Percentiles rank a stretch among this genome's conserved stretches.
Evolutionary conservation across 106 monocot species (phyloP).

Genomic region (Acorus gramineus): DNA sequence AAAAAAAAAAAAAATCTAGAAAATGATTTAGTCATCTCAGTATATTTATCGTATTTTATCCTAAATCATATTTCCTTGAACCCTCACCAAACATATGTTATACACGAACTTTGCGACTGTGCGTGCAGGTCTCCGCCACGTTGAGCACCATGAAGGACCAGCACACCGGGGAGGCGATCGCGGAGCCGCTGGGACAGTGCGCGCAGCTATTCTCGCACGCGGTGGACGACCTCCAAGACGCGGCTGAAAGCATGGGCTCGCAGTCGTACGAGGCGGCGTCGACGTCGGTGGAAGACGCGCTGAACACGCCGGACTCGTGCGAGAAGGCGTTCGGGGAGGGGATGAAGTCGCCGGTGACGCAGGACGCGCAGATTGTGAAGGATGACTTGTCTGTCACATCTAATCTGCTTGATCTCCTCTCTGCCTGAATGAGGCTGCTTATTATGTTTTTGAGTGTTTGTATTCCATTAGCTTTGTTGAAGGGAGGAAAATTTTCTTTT

Average conservation of each 20-base stretch:
- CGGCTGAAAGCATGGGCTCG: neutral
- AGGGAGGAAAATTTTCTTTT: no score
- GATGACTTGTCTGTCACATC: neutral
- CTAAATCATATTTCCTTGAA: no score
- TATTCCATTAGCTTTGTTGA: no score
- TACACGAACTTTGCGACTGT: no score
- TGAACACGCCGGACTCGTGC: neutral
- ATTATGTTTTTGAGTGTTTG: no score
- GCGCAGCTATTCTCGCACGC: neutral
- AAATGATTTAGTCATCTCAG: no score
- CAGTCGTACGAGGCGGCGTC: neutral
- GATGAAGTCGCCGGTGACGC: slow-evolving; percentile 1
- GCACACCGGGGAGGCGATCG: neutral
- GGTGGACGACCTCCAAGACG: slow-evolving; percentile 4
- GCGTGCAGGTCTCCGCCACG: neutral
- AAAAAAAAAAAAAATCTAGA: no score
- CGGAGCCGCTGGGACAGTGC: slow-evolving; percentile 1
- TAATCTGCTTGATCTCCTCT: no score
- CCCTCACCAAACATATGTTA: no score
- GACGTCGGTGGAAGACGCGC: neutral
- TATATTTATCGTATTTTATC: no score
- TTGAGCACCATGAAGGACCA: neutral
- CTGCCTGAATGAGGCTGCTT: no score
- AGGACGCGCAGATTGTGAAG: neutral
- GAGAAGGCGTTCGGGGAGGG: neutral